Base-by-base conservation (phyloP, 805 yeast species). In the Helenozyma baotianmanensis region DNA sequence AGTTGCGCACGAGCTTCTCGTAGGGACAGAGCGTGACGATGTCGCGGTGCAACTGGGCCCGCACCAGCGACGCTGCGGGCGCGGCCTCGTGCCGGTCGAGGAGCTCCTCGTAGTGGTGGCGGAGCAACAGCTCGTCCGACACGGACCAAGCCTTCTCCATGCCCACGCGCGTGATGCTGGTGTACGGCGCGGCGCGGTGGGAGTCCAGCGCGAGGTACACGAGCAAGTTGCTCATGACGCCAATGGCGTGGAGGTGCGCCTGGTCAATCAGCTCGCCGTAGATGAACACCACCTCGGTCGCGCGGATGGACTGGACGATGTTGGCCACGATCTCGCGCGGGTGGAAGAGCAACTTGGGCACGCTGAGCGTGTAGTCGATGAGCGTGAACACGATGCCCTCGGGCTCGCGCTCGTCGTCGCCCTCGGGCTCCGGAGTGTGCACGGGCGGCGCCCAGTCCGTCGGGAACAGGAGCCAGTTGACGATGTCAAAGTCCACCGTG, bases 111-210 rank as follows among this genome's bases (percentile, higher is more conserved):
- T 43, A 47, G 11, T 51, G 48, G 35, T 56, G 40, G 5, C 50
- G 23, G 6, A 47, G 37, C 21, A 25, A n/a, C 9, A 54, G 31
- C 16, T 56, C 64, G 35, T 59, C 62, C 2, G 51, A 37, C 10
- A 54, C 45, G 2, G 62, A 53, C 65, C 65, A 59, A 15, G 57
- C 53, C 32, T 56, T 52, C 29, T 53, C 59, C 14, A 51, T 32
- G 9, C 51, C 39, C 4, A 50, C 42, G 22, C 9, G 27, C 14
- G 14, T 13, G 15, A 33, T 30, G 14, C 29, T 41, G 10, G 26
- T 14, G 15, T 27, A 14, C 4, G 19, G 24, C 11, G 14, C n/a
- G 32, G 32, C 4, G 13, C 22, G 11, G 21, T 8, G 25, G 9
- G 30, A 3, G 9, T 11, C 24, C 23, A 23, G 28, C 9, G 43